phyloP scores from a whole-genome alignment of 129 eudicot species.

The sunflower (Helianthus annuus) region DNA sequence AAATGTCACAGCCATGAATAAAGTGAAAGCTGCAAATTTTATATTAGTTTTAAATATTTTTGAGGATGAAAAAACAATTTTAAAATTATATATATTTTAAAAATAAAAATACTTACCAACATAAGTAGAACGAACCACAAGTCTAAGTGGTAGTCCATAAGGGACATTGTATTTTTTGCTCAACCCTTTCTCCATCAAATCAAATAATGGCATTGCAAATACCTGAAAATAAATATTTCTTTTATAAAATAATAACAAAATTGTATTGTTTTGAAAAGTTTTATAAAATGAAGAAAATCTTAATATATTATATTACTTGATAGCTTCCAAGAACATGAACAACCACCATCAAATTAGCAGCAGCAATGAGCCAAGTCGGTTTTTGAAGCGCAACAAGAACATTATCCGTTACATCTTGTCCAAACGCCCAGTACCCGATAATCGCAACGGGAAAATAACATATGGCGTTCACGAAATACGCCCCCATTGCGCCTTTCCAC shows the following conservation, averaged over 20 bases:
- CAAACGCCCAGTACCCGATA: slow-evolving; percentile 90
- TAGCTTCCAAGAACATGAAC: slow-evolving; percentile 97
- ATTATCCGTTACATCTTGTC: slow-evolving; percentile 87
- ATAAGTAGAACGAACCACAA: slow-evolving; percentile 69
- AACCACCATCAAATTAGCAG: slow-evolving; percentile 92
- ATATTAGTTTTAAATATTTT: neutral
- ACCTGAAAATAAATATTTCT: slow-evolving; percentile 43
- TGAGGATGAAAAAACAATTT: neutral
- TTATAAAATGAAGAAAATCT: neutral
- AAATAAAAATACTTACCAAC: slow-evolving; percentile 58
- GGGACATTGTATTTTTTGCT: slow-evolving; percentile 46
- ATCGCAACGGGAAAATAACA: slow-evolving; percentile 93
- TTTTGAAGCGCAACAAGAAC: slow-evolving; percentile 70
- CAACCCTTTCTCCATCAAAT: slow-evolving; percentile 52
- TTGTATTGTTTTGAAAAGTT: neutral
- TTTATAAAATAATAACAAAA: neutral
- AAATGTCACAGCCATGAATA: slow-evolving; percentile 79
- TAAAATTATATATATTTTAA: neutral
- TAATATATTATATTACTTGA: slow-evolving; percentile 41
- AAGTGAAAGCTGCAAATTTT: slow-evolving; percentile 69
- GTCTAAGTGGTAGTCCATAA: slow-evolving; percentile 56
- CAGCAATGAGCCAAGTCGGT: slow-evolving; percentile 88
- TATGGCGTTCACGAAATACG: slow-evolving; percentile 68
- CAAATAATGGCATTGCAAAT: slow-evolving; percentile 95
- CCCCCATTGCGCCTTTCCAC: slow-evolving; percentile 91